A percentile compares a stretch with the other conserved stretches of the same genome.
Conservation (phyloP, 306 rosid genomes). For the Vigna angularis region DNA sequence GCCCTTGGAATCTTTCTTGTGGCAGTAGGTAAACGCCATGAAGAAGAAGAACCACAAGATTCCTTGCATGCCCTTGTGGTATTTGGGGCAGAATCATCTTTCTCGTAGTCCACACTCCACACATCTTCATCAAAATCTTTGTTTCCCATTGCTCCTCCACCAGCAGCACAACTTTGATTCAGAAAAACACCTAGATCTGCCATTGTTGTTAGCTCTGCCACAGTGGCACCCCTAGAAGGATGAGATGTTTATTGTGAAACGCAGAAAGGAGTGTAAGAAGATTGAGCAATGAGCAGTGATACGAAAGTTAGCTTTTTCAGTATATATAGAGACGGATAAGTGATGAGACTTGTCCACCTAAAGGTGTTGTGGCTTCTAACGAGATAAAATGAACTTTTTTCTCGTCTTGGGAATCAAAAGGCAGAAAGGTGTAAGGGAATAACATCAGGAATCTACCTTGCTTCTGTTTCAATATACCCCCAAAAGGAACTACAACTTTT, state of each 20-base stretch:
- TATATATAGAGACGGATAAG: conserved; percentile 42
- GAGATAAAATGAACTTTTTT: conserved; percentile 47
- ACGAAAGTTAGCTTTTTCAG: conserved; percentile 35
- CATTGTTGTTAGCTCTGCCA: conserved; percentile 55
- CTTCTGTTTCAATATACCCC: conserved; percentile 55
- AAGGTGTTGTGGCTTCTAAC: conserved; percentile 30
- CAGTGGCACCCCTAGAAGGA: conserved; percentile 29
- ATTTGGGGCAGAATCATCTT: conserved; percentile 42
- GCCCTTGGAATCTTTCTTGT: conserved; percentile 66
- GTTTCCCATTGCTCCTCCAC: conserved; percentile 44
- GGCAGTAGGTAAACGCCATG: conserved; percentile 54
- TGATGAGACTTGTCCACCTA: conserved; percentile 35
- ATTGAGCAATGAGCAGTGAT: conserved; percentile 34
- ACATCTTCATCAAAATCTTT: conserved; percentile 71
- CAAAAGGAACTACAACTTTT: conserved; percentile 45
- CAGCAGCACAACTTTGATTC: conserved; percentile 49
- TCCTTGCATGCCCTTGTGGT: conserved; percentile 41
- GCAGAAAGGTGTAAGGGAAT: conserved; percentile 67
- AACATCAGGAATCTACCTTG: conserved; percentile 81
- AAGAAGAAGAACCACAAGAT: conserved; percentile 56
- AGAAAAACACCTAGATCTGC: conserved; percentile 54
- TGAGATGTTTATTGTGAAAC: not conserved
- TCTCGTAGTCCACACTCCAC: conserved; percentile 56
- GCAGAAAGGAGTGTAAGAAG: conserved; percentile 20
- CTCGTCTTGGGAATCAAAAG: conserved; percentile 64